Percentiles rank a stretch among this genome's conserved stretches.
Evolutionary conservation across 1,139 yeast species (phyloP).

Genomic region (Yamadazyma atlantica): DNA sequence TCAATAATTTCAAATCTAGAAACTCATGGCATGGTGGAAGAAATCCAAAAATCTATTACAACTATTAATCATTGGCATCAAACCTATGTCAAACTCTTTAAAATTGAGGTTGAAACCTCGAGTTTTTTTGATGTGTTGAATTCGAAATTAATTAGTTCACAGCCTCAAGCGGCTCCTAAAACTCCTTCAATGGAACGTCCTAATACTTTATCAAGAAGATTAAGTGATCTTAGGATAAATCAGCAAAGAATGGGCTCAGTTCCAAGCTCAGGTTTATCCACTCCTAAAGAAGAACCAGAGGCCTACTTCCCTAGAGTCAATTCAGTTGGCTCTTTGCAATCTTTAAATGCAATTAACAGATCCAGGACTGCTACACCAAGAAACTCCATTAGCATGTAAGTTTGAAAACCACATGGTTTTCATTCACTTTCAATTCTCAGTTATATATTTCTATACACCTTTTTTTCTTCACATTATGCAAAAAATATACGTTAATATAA

Average conservation of each 20-base stretch:
- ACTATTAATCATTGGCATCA: constrained; percentile 58
- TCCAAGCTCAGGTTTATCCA: constrained; percentile 22
- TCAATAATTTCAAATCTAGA: constrained; percentile 13
- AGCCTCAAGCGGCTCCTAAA: constrained; percentile 24
- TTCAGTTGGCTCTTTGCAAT: constrained; percentile 42
- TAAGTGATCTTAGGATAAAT: constrained; percentile 43
- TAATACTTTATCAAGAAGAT: constrained; percentile 45
- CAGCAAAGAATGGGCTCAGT: constrained; percentile 22
- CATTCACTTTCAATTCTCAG: neutral
- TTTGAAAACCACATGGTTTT: neutral
- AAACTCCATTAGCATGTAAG: constrained; percentile 34
- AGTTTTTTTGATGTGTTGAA: constrained; percentile 37
- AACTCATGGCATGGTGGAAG: constrained; percentile 16
- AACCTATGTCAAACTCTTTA: constrained; percentile 62
- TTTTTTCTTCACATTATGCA: neutral
- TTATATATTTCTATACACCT: constrained; percentile 1
- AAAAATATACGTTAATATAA: neutral
- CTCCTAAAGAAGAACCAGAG: constrained; percentile 36
- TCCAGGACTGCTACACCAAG: constrained; percentile 41
- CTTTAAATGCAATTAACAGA: constrained; percentile 42
- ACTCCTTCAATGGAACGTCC: constrained; percentile 53
- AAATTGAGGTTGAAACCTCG: constrained; percentile 42
- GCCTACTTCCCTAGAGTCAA: constrained; percentile 20
- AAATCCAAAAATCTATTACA: constrained; percentile 29
- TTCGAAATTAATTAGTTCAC: constrained; percentile 19